These are phyloP conservation scores for Hordeum vulgare DNA, from an alignment of 176 grass and related monocot genomes.

Conservation along the genomic window DNA sequence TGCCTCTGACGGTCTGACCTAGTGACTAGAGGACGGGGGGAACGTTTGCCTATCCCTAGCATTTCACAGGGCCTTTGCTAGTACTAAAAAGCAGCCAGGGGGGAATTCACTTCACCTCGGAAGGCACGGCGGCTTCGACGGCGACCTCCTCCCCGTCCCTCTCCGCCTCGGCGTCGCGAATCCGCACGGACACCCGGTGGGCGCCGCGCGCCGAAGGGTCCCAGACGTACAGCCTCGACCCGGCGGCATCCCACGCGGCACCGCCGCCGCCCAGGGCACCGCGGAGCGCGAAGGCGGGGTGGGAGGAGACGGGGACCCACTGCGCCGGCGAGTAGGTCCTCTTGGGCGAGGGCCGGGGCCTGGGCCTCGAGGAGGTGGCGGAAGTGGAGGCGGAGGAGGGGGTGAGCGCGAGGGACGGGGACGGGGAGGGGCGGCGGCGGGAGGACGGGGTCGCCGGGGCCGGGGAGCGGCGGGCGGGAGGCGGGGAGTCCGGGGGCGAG, in stretches of 20 bases:
- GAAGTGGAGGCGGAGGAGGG: slow-evolving; percentile 30
- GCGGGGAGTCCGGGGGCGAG: slow-evolving; percentile 48
- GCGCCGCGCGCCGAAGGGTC: slow-evolving; percentile 37
- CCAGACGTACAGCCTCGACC: slow-evolving; percentile 74
- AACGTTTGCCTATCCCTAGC: background rate
- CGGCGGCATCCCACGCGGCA: slow-evolving; percentile 58
- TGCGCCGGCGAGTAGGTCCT: slow-evolving; percentile 38
- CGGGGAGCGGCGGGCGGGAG: slow-evolving; percentile 26
- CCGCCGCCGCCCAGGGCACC: background rate
- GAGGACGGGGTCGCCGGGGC: slow-evolving; percentile 3
- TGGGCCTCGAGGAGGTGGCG: slow-evolving; percentile 31
- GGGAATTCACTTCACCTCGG: slow-evolving; percentile 44
- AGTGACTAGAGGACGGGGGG: background rate
- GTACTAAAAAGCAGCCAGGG: background rate
- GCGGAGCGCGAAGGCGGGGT: slow-evolving; percentile 27
- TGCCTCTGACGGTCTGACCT: background rate
- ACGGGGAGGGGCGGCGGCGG: slow-evolving; percentile 31
- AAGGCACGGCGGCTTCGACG: slow-evolving; percentile 70
- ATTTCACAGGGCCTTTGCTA: background rate
- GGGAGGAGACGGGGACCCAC: slow-evolving; percentile 40
- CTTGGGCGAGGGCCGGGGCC: slow-evolving; percentile 32
- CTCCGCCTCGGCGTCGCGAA: slow-evolving; percentile 42
- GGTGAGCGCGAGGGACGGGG: slow-evolving; percentile 43
- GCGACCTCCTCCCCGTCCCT: slow-evolving; percentile 33
- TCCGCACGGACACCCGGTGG: slow-evolving; percentile 63